phyloP scores from a whole-genome alignment of 495 filamentous ascomycete genomes.

The Aspergillus baeticus region DNA sequence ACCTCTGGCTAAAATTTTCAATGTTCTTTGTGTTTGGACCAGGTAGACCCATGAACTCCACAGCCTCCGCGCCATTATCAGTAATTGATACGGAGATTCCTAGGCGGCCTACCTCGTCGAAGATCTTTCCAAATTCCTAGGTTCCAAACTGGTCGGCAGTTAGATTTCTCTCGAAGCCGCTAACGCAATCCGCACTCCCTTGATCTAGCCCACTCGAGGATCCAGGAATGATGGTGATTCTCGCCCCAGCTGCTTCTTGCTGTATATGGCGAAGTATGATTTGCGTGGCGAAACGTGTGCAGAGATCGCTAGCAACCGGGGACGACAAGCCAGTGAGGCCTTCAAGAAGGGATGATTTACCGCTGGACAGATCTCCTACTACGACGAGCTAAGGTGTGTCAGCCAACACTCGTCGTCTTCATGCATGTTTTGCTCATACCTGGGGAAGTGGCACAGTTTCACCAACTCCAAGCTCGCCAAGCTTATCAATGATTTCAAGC shows the following conservation, averaged over 20 bases:
- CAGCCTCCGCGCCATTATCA: conserved; percentile 19
- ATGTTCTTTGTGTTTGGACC: conserved; percentile 10
- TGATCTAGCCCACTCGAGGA: conserved; percentile 19
- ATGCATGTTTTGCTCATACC: conserved; percentile 16
- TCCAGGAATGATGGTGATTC: conserved; percentile 29
- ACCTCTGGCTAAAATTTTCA: conserved; percentile 22
- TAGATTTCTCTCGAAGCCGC: conserved; percentile 22
- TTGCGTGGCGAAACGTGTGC: conserved; percentile 59
- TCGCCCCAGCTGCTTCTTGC: conserved; percentile 19
- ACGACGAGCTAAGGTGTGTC: conserved; percentile 34
- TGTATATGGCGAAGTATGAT: conserved; percentile 51
- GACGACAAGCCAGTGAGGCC: conserved; percentile 51
- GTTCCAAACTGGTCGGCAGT: conserved; percentile 20
- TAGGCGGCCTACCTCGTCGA: conserved; percentile 30
- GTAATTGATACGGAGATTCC: neutral
- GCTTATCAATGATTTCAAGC: conserved; percentile 34
- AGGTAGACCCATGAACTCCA: conserved; percentile 27
- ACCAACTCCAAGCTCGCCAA: conserved; percentile 33
- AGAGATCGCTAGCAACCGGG: conserved; percentile 50
- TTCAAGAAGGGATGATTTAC: conserved; percentile 54
- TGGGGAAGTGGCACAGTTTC: conserved; percentile 39
- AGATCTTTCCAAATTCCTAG: conserved; percentile 30
- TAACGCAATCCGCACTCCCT: conserved; percentile 17
- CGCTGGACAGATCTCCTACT: conserved; percentile 46
- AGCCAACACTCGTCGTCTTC: neutral